Evolutionary conservation across 768 basidiomycete genomes (phyloP), one percentile per base, ranked within the genome.

Genomic region (Terana coerulea): DNA sequence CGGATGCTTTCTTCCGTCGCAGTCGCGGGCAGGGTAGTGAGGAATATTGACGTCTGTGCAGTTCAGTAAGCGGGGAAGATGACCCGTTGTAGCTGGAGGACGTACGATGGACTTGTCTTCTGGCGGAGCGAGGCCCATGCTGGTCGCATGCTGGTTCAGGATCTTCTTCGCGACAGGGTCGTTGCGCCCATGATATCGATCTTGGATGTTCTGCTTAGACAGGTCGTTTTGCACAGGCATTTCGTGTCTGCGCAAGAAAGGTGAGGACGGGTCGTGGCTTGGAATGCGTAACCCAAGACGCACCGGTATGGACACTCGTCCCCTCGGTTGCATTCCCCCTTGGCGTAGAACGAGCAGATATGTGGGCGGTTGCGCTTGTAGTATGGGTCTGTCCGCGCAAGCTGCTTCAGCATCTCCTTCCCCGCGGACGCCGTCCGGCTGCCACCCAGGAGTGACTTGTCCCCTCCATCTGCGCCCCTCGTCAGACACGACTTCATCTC

Each of bases 281-380:
- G 25, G 30, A 30, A 30, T 46, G 31, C n/a, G 31, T 9, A n/a
- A 34, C 9, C 31, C 31, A 34, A 34, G 31, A 67, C 76, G 49
- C 51, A 82, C 84, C 84, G 69, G 68, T 92, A 98, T 1, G 97
- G 97, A 66, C 97, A 99, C 53, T 95, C 93, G 12, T 72, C 70
- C 6, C 97, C 97, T 36, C 97, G 82, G 34, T 77, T 91, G 67
- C 97, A 99, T 49, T 95, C 89, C 0, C 97, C 97, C 70, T 98
- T 99, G 44, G 79, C 85, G 64, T 86, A 98, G 78, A 98, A 98
- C 2, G 90, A 91, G 67, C 97, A 99, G 12, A 97, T 64, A 58
- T 98, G 89, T 40, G 97, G 92, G 49, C 88, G 74, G 70, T 98
- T 99, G 51, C 95, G 85, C 69, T 98, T 97, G 74, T 98, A 98